Percentiles rank a stretch among this genome's conserved stretches.
Conservation (phyloP, 2,329 filamentous ascomycete genomes). For the Hymenoscyphus repandus region DNA sequence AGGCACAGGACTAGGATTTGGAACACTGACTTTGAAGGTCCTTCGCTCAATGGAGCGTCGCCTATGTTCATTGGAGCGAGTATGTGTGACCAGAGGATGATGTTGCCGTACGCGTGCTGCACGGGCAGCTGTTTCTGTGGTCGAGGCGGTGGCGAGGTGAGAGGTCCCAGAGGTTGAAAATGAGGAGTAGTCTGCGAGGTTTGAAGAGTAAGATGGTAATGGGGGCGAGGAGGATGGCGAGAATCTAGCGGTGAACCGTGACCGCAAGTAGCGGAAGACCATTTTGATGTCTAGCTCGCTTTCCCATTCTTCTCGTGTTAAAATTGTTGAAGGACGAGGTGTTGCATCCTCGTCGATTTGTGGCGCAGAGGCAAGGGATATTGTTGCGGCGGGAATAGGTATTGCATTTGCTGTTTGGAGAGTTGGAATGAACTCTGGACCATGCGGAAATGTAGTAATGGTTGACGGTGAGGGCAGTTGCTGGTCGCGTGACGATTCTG, state of each 20-base stretch:
- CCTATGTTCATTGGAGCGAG: neutral
- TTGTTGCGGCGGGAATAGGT: constrained; percentile 16
- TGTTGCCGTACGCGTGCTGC: constrained; percentile 82
- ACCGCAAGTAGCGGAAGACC: constrained; percentile 82
- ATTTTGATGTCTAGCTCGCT: constrained; percentile 84
- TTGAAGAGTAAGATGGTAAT: constrained; percentile 19
- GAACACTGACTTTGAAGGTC: constrained; percentile 49
- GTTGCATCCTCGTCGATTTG: constrained; percentile 19
- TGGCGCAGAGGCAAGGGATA: constrained; percentile 8
- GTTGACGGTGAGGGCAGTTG: constrained; percentile 10
- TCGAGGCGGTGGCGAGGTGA: constrained; percentile 44
- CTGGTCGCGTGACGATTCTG: constrained; percentile 40
- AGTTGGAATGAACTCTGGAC: constrained; percentile 27
- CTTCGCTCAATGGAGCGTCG: constrained; percentile 24
- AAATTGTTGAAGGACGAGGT: constrained; percentile 15
- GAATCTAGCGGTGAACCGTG: constrained; percentile 58
- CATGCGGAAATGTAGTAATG: neutral
- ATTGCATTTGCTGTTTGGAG: constrained; percentile 20
- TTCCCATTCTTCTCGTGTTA: constrained; percentile 63
- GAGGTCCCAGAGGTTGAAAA: constrained; percentile 34
- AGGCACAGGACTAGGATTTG: constrained; percentile 38
- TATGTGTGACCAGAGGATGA: constrained; percentile 70
- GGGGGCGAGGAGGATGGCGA: constrained; percentile 10
- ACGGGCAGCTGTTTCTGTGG: constrained; percentile 66
- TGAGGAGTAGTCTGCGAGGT: constrained; percentile 35